Evolutionary conservation across 208 protist species (phyloP).

Genomic region (Trichomonas tenax): DNA sequence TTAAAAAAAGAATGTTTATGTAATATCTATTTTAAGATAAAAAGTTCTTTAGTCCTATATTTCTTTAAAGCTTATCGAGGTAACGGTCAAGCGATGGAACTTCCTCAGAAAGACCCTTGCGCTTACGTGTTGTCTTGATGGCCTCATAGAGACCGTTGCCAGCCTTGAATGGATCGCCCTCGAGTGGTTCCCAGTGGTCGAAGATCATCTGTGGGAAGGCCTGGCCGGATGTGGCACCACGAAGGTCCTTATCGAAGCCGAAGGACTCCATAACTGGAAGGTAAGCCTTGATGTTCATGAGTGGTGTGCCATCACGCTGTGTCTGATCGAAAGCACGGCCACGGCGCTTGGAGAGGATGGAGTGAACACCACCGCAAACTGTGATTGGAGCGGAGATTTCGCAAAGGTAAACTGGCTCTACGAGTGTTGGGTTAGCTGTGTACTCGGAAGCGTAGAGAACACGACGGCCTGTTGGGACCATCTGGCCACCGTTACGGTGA

Average conservation of each 20-base stretch:
- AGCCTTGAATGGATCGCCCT: neutral
- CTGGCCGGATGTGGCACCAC: constrained; percentile 72
- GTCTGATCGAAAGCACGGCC: constrained; percentile 57
- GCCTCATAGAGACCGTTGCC: neutral
- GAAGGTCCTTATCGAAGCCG: constrained; percentile 84
- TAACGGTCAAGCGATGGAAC: neutral
- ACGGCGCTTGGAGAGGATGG: constrained; percentile 25
- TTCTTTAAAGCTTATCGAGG: neutral
- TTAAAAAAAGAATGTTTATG: too few species aligned
- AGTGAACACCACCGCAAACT: constrained; percentile 40
- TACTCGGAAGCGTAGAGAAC: constrained; percentile 75
- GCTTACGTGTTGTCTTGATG: neutral
- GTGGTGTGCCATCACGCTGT: constrained; percentile 72
- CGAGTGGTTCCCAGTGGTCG: constrained; percentile 65
- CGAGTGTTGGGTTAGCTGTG: constrained; percentile 64
- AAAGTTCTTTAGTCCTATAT: neutral
- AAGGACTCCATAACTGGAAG: constrained; percentile 96
- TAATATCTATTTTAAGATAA: too few species aligned
- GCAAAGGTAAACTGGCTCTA: constrained; percentile 89
- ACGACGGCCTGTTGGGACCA: constrained; percentile 76
- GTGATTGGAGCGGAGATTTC: constrained; percentile 45
- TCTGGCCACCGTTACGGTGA: constrained; percentile 88
- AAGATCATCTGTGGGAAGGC: constrained; percentile 96
- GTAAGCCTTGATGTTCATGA: constrained; percentile 86
- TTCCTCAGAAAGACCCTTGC: neutral